Base-by-base conservation (phyloP, 1,139 yeast genomes). In the Candida freyschussii region DNA sequence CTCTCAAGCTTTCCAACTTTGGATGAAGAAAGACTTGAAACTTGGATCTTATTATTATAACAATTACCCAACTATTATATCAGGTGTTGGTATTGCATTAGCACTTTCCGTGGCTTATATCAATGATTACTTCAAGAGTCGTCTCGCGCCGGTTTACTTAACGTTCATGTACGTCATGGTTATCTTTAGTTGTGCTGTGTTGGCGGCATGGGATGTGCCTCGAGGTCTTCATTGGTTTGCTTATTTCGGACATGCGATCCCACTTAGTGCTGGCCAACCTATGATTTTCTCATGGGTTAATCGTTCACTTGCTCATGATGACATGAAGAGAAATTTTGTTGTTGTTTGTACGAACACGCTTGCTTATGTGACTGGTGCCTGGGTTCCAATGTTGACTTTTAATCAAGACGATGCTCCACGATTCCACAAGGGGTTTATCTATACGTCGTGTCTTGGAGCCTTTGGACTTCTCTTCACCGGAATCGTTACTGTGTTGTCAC, bases 201-300 rank as follows among this genome's bases (percentile, higher is more conserved):
- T 43, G 4, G 39, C 48, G 2, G 35, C 21, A 2, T 43, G 48
- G 47, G 21, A 42, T 13, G 33, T 45, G 13, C 45, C 49, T 14
- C 22, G 16, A 5, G 44, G 44, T 5, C 23, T 44, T 16, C 49
- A 45, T 26, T 43, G 49, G 49, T 44, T 40, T 13, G 38, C 44
- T 6, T 45, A 45, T 17, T 45, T 38, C 27, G 30, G 37, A 28
- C 29, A 32, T 7, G 36, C 30, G 20, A 29, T 42, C 19, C 48
- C 48, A 11, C 57, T 73, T 0, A 41, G 66, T 2, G 59, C 63
- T 60, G 61, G 69, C n/a, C 63, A 62, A 46, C 67, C 72, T 24
- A 44, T 69, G 45, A 69, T 74, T n/a, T 72, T 68, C 37, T 58
- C 76, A 2, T 75, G 79, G 80, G 63, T 73, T 12, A 75, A 75